A percentile compares a stretch with the other conserved stretches of the same genome.
Evolutionary conservation across 2,329 filamentous ascomycete genomes (phyloP).

Genomic region (Trichoderma asperellum): DNA sequence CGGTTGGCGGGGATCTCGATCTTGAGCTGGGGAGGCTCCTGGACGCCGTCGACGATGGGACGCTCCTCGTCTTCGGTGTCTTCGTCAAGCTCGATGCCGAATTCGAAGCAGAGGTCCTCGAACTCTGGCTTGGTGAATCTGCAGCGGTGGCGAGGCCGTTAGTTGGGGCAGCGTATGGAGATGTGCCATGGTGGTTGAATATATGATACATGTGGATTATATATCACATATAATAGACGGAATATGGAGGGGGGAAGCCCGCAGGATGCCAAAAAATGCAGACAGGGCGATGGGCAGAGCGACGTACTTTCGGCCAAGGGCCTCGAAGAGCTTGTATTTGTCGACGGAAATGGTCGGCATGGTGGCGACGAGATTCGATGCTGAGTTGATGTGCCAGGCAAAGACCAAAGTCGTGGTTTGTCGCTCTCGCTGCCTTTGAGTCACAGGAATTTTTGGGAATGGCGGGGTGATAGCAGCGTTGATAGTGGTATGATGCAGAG

Average conservation of each 20-base stretch:
- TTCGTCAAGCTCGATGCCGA: conserved; percentile 96
- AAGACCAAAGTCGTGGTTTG: not conserved
- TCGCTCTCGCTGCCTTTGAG: conserved; percentile 36
- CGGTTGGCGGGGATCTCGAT: conserved; percentile 97
- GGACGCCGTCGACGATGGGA: conserved; percentile 74
- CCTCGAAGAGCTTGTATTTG: conserved; percentile 94
- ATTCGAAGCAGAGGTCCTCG: conserved; percentile 97
- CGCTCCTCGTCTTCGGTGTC: conserved; percentile 80
- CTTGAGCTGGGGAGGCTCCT: conserved; percentile 91
- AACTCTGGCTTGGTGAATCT: conserved; percentile 93
- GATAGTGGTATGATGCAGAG: conserved; percentile 19
- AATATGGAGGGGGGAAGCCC: conserved; percentile 22
- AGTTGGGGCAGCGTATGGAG: not conserved
- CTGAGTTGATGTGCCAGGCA: conserved; percentile 34
- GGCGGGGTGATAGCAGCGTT: conserved; percentile 34
- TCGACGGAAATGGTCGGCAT: conserved; percentile 98
- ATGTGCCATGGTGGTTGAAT: not conserved
- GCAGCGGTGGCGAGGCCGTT: conserved; percentile 3
- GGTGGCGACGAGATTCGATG: conserved; percentile 36
- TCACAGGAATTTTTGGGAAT: conserved; percentile 48
- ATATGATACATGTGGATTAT: conserved; percentile 10
- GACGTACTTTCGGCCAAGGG: conserved; percentile 79
- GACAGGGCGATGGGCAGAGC: conserved; percentile 8
- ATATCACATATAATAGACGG: conserved; percentile 30
- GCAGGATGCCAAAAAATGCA: conserved; percentile 10